Evolutionary conservation across 768 basidiomycete genomes (phyloP).

Genomic region (Suillus brevipes): DNA sequence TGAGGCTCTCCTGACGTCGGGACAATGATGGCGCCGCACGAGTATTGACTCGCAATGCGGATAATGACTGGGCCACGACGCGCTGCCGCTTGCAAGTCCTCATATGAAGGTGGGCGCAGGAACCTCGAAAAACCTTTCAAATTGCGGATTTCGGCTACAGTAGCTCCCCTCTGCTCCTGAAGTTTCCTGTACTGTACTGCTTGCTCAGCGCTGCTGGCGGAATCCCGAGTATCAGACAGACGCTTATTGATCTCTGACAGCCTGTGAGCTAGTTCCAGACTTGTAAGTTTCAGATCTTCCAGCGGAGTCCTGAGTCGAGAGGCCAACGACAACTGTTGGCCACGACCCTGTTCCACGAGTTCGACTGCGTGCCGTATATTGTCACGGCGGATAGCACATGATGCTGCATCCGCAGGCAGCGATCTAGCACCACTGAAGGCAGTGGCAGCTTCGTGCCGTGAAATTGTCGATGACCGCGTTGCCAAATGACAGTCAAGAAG

Average conservation of each 20-base stretch:
- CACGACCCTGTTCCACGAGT: too few species aligned
- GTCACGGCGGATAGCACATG: slow-evolving; percentile 15
- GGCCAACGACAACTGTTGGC: too few species aligned
- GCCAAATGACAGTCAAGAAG: slow-evolving; percentile 2
- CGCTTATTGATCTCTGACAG: not conserved
- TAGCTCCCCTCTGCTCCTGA: not conserved
- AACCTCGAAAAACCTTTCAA: not conserved
- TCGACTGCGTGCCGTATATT: not conserved
- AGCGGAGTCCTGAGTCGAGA: too few species aligned
- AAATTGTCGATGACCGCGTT: not conserved
- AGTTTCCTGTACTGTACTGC: not conserved
- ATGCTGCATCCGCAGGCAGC: slow-evolving; percentile 5
- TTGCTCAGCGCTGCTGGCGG: too few species aligned
- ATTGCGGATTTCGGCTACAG: not conserved
- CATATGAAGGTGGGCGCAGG: not conserved
- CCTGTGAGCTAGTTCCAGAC: not conserved
- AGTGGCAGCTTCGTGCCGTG: not conserved
- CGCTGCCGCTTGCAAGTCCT: not conserved
- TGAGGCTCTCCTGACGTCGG: not conserved
- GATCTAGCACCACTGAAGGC: not conserved
- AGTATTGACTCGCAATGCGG: not conserved
- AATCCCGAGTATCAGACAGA: not conserved
- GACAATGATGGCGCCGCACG: not conserved
- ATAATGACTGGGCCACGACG: not conserved
- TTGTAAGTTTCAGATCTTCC: too few species aligned